Evolutionary conservation across 306 rosid genomes (phyloP).

Genomic region (Carpinus fangiana): DNA sequence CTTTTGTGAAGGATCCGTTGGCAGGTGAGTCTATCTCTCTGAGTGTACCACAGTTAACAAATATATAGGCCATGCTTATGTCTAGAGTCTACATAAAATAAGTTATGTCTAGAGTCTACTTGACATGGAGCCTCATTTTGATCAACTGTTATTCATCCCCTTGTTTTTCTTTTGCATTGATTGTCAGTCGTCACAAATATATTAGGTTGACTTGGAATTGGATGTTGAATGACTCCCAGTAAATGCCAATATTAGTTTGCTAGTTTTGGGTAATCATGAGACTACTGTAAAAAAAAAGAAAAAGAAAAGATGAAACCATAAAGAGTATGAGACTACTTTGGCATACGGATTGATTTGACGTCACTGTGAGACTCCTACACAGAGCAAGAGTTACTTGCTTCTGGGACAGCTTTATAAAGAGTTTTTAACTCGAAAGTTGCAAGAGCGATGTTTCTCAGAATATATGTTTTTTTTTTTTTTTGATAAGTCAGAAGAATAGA

Average conservation of each 20-base stretch:
- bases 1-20: constrained; percentile 65
- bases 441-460: neutral
- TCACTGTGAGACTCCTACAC: neutral
- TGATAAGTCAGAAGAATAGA: too few relatives aligned
- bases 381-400: neutral
- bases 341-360: neutral
- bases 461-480: too few relatives aligned
- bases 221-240: neutral
- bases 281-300: neutral
- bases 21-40: constrained; percentile 57
- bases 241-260: neutral
- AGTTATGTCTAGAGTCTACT: neutral
- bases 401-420: neutral
- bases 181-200: neutral
- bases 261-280: neutral
- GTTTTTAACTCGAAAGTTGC: neutral
- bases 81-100: constrained; percentile 1
- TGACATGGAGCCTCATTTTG: neutral
- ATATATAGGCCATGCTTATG: neutral
- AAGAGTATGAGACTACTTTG: neutral
- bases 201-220: neutral
- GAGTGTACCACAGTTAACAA: neutral
- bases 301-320: too few relatives aligned
- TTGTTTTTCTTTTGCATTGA: too few relatives aligned
- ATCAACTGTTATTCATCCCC: neutral